Percentiles rank a stretch among this genome's conserved stretches.
Conservation (phyloP, 2,329 filamentous ascomycete species). For the Ambrosiella cleistominuta region DNA sequence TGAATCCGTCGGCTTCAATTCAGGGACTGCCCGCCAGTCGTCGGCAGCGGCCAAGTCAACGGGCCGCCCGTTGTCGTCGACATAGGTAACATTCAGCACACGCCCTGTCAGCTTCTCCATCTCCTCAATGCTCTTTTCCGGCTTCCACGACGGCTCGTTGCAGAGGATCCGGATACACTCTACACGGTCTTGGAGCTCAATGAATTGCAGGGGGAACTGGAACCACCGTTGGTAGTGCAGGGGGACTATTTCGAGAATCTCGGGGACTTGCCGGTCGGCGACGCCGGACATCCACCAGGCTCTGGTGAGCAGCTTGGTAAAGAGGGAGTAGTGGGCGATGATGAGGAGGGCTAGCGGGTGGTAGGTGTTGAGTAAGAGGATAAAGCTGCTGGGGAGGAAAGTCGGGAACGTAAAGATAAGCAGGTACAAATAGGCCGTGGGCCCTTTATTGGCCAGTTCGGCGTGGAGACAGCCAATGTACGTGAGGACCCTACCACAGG, state of each 20-base stretch:
- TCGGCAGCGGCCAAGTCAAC: not conserved
- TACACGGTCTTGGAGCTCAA: not conserved
- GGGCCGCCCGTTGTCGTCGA: not conserved
- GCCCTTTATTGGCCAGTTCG: constrained; percentile 26
- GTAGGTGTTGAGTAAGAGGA: constrained; percentile 7
- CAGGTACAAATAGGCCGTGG: constrained; percentile 27
- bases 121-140: not conserved
- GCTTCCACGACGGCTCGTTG: not conserved
- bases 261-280: constrained; percentile 26
- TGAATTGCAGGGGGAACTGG: not conserved
- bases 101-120: not conserved
- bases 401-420: constrained; percentile 37
- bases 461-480: constrained; percentile 35
- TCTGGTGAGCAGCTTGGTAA: constrained; percentile 26
- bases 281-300: constrained; percentile 36
- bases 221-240: not conserved
- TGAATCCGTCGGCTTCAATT: not conserved
- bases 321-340: constrained; percentile 34
- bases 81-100: not conserved
- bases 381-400: constrained; percentile 23
- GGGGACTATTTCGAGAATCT: constrained; percentile 19
- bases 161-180: constrained; percentile 13
- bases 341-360: constrained; percentile 33
- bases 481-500: constrained; percentile 26
- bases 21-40: not conserved